A percentile compares a stretch with the other conserved stretches of the same genome.
Conservation (phyloP, 805 yeast genomes). For the Candida stauntonica region DNA sequence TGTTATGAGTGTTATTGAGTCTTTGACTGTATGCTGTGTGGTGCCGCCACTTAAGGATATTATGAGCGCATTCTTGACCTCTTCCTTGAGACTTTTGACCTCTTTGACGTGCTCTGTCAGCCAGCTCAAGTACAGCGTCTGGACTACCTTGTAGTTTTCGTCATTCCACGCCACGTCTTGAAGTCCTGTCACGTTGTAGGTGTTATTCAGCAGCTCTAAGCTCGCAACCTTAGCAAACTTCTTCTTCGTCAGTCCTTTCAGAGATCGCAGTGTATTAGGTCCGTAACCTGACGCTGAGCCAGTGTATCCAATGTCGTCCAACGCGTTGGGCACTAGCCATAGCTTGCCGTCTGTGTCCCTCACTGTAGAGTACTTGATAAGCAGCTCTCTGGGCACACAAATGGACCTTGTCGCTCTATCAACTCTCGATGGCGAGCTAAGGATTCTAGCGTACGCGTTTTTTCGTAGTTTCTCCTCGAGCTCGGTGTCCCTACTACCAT, state of each 20-base stretch:
- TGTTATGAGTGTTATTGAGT: background rate
- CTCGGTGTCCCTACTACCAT: no score
- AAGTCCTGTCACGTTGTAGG: conserved; percentile 8
- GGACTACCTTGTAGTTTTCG: conserved; percentile 7
- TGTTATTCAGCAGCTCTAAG: conserved; percentile 13
- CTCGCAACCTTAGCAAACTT: conserved; percentile 13
- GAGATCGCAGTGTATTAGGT: conserved; percentile 2
- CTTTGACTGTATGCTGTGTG: no score
- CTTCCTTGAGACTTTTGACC: background rate
- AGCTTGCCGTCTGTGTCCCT: conserved; percentile 6
- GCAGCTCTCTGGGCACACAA: conserved; percentile 10
- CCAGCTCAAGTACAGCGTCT: conserved; percentile 11
- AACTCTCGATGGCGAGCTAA: conserved; percentile 41
- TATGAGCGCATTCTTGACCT: background rate
- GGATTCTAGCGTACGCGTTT: conserved; percentile 7
- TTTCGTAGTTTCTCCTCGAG: background rate
- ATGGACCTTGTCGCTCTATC: conserved; percentile 33
- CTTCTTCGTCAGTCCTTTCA: conserved; percentile 3
- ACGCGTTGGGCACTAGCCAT: conserved; percentile 15
- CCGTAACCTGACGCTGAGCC: conserved; percentile 15
- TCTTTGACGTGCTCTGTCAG: conserved; percentile 4
- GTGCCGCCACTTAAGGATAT: no score
- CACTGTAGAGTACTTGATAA: conserved; percentile 11
- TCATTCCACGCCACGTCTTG: conserved; percentile 15
- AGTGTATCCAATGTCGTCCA: conserved; percentile 1